Evolutionary conservation across 805 yeast genomes (phyloP).

Genomic region (Hanseniaspora hatyaiensis): DNA sequence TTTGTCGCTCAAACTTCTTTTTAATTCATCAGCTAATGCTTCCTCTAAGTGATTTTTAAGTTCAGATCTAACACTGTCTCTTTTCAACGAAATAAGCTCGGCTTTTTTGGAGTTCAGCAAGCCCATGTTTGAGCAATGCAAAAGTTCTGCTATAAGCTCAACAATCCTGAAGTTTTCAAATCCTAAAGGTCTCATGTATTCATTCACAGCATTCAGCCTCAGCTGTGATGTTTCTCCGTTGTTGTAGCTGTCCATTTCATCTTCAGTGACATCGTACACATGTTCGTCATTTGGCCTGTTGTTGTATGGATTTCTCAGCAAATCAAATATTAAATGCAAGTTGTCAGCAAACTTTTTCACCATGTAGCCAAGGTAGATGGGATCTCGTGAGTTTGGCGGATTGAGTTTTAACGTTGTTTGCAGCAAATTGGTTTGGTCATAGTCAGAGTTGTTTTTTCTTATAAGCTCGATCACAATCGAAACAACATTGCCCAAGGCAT

Average conservation of each 20-base stretch:
- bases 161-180: constrained; percentile 83
- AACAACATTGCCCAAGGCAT: constrained; percentile 80
- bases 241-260: constrained; percentile 22
- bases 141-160: constrained; percentile 82
- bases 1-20: constrained; percentile 17
- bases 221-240: constrained; percentile 3
- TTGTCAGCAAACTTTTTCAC: constrained; percentile 59
- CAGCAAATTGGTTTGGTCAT: constrained; percentile 71
- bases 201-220: constrained; percentile 51
- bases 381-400: constrained; percentile 84
- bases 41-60: constrained; percentile 32
- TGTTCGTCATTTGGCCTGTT: constrained; percentile 14
- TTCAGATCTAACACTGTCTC: constrained; percentile 56
- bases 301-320: constrained; percentile 6
- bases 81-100: constrained; percentile 50
- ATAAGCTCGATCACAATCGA: constrained; percentile 88
- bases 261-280: constrained; percentile 18
- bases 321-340: constrained; percentile 38
- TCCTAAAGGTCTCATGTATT: constrained; percentile 59
- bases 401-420: constrained; percentile 64
- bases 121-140: constrained; percentile 97
- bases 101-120: constrained; percentile 68
- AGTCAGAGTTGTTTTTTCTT: constrained; percentile 90
- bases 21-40: constrained; percentile 26
- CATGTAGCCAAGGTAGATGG: constrained; percentile 77